These are phyloP conservation scores for Cystobasidium onofrii DNA, from an alignment of 768 basidiomycete species.

Conservation along the genomic window DNA sequence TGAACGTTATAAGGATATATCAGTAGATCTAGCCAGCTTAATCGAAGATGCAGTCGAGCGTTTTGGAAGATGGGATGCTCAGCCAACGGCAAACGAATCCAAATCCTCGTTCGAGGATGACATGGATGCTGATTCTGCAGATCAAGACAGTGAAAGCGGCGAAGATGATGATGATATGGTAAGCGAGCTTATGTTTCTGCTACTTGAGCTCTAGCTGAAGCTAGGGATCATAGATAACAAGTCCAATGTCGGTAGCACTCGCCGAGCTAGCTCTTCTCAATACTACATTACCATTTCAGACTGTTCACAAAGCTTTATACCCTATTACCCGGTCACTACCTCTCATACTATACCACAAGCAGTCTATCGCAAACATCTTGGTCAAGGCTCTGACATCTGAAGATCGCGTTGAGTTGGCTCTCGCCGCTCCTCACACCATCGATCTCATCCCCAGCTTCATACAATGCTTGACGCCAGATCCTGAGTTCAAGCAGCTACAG, in stretches of 20 bases:
- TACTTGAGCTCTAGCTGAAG: no score
- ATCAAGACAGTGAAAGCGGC: slow-evolving; percentile 5
- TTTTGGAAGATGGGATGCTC: slow-evolving; percentile 11
- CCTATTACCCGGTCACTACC: slow-evolving; percentile 25
- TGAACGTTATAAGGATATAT: slow-evolving; percentile 26
- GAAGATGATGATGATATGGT: slow-evolving; percentile 18
- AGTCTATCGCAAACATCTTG: slow-evolving; percentile 3
- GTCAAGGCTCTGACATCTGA: not conserved
- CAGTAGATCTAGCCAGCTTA: slow-evolving; percentile 14
- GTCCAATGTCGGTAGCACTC: slow-evolving; percentile 25
- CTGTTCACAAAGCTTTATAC: not conserved
- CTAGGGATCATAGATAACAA: slow-evolving; percentile 21
- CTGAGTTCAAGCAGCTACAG: slow-evolving; percentile 9
- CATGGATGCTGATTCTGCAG: not conserved
- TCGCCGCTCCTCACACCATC: slow-evolving; percentile 7
- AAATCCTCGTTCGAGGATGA: not conserved
- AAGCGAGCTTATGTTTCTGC: not conserved
- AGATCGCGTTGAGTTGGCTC: slow-evolving; percentile 14
- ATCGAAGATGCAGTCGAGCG: slow-evolving; percentile 26
- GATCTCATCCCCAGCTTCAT: slow-evolving; percentile 21
- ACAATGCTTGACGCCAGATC: slow-evolving; percentile 17
- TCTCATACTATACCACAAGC: slow-evolving; percentile 27
- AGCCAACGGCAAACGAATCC: not conserved
- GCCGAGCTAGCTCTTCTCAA: slow-evolving; percentile 30
- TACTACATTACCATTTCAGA: slow-evolving; percentile 18